A percentile compares a stretch with the other conserved stretches of the same genome.
phyloP scores from a whole-genome alignment of 2,329 filamentous ascomycete genomes.

The Penicillium sp. region DNA sequence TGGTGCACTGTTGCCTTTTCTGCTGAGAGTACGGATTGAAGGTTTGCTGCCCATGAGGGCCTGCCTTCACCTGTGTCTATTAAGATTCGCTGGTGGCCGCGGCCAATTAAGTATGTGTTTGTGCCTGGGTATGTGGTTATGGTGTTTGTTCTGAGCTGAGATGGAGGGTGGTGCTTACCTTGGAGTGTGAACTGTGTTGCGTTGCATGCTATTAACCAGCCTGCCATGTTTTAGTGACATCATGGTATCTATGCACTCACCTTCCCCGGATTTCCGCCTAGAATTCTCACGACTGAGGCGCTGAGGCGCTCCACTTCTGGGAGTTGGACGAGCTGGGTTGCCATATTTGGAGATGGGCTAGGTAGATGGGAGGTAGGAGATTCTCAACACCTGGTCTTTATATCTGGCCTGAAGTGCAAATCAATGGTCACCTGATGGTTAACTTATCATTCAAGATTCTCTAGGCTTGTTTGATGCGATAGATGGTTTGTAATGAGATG shows the following conservation, averaged over 20 bases:
- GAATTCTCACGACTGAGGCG: constrained; percentile 73
- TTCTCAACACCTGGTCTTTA: too few species aligned
- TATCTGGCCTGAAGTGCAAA: neutral
- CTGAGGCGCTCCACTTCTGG: constrained; percentile 76
- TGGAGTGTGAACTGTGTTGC: constrained; percentile 57
- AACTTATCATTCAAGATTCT: constrained; percentile 5
- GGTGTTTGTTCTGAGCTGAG: neutral
- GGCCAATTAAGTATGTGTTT: constrained; percentile 91
- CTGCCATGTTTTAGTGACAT: neutral
- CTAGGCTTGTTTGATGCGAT: neutral
- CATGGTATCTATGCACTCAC: constrained; percentile 39
- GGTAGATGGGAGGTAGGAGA: neutral
- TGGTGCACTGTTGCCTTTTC: constrained; percentile 69
- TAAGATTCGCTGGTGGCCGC: constrained; percentile 69
- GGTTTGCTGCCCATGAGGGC: constrained; percentile 66
- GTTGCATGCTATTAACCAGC: constrained; percentile 9
- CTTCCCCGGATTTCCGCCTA: constrained; percentile 90
- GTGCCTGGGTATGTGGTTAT: constrained; percentile 56
- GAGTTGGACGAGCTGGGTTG: constrained; percentile 62
- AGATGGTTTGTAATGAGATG: neutral
- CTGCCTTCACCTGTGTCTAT: constrained; percentile 88
- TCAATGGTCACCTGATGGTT: neutral
- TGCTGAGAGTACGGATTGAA: constrained; percentile 63
- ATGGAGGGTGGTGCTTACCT: constrained; percentile 36
- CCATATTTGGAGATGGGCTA: constrained; percentile 48